These are phyloP conservation scores for Erodium chrysanthum DNA, from an alignment of 441 rosid genomes.

Conservation along the genomic window DNA sequence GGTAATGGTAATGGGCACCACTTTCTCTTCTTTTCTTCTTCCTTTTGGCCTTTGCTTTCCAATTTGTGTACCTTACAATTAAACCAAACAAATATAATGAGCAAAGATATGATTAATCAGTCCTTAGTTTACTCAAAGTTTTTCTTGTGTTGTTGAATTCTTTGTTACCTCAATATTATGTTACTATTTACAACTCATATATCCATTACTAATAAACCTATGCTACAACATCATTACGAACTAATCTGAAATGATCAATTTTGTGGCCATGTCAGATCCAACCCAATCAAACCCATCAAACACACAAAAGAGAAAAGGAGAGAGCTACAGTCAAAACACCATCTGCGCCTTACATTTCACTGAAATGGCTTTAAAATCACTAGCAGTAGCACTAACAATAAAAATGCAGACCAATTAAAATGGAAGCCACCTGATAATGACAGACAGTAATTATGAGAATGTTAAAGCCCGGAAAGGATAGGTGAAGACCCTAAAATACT, in stretches of 20 bases:
- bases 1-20: no score
- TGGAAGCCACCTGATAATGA: constrained; percentile 6
- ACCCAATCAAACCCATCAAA: no score
- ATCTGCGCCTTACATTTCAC: no score
- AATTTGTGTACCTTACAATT: neutral
- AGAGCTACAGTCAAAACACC: no score
- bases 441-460: constrained; percentile 21
- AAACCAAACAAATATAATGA: no score
- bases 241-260: neutral
- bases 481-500: no score
- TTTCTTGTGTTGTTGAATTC: neutral
- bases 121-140: no score
- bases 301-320: no score
- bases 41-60: neutral
- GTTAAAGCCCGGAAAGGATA: no score
- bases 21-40: neutral
- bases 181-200: neutral
- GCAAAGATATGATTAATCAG: no score
- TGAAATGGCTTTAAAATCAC: constrained; percentile 17
- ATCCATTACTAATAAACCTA: neutral
- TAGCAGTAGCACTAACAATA: neutral
- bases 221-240: neutral
- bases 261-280: no score
- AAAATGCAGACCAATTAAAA: constrained; percentile 2
- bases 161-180: neutral